Conservation (phyloP, 2,329 filamentous ascomycete species). For the Ophiostoma ips region DNA sequence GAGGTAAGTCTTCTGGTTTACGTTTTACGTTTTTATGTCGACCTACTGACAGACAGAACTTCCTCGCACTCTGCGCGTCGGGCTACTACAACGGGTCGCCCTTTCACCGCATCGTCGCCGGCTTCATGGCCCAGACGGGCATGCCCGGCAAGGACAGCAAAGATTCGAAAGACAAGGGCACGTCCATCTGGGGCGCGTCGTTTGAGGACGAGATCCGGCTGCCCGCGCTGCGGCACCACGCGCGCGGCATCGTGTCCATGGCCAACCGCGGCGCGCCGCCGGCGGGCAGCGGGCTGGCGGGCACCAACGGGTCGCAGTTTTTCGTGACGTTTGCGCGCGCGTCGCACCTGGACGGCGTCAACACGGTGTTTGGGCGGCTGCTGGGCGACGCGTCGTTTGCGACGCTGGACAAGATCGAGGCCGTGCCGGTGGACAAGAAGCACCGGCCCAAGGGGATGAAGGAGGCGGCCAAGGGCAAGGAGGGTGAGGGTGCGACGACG, state of each 20-base stretch:
- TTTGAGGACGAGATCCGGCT: constrained; percentile 69
- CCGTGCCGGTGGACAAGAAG: constrained; percentile 63
- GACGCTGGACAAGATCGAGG: constrained; percentile 59
- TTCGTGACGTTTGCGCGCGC: constrained; percentile 68
- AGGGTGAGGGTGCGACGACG: not conserved
- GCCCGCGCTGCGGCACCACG: constrained; percentile 52
- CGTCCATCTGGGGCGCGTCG: constrained; percentile 57
- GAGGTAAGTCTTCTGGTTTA: constrained; percentile 40
- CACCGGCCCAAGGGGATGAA: constrained; percentile 50
- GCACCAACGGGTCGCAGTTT: constrained; percentile 67
- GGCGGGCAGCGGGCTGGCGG: constrained; percentile 24
- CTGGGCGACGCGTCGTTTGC: constrained; percentile 49
- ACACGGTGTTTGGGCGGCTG: constrained; percentile 70
- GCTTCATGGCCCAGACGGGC: constrained; percentile 71
- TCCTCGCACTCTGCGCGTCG: constrained; percentile 73
- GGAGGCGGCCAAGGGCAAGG: not conserved
- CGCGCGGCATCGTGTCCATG: constrained; percentile 60
- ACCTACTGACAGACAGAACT: constrained; percentile 44
- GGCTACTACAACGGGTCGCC: constrained; percentile 61
- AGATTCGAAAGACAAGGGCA: constrained; percentile 34
- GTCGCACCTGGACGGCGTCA: constrained; percentile 68
- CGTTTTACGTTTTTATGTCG: not conserved
- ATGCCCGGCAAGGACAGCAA: constrained; percentile 36
- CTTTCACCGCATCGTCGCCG: constrained; percentile 67
- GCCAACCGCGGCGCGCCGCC: constrained; percentile 49